Evolutionary conservation across 202 grass and related monocot species (phyloP), one percentile per base, ranked within the genome.

Genomic region (Setaria italica): DNA sequence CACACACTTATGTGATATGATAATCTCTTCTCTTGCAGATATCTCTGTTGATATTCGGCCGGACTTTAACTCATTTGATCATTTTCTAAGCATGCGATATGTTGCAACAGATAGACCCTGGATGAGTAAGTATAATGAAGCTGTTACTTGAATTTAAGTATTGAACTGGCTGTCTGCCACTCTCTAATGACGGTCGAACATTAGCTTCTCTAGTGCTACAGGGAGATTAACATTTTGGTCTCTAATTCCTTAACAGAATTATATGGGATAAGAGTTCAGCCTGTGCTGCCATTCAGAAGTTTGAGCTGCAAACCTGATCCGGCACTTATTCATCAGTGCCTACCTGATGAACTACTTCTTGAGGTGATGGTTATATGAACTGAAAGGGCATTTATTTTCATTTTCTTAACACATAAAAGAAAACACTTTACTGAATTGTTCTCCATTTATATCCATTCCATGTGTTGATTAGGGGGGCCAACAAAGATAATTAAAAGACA

Each of bases 71-170:
- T 69, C 81, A 62, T 89, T 94, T 42, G 91, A 89, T 84, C 86
- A 67, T 82, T 77, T 90, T n/a, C 90, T 69, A 85, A 94, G 84
- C 55, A 82, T 89, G 82, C 68, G 88, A 86, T 95, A 92, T 19
- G 74, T 98, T 83, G 72, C 90, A 89, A 90, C 90, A 80, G 93
- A 98, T 66, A 89, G 96, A 82, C 96, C 91, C 48, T 98, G 96
- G 96, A 72, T 98, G 65, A 94, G 96, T 98, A 95, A 91, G 91
- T 91, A 57, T 70, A 54, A 43, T 71, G 14, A 58, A 11, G 20
- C 14, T 58, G 7, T 58, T 1, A 17, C 51, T 60, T 62, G 39
- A 45, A 57, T 62, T 53, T 12, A 53, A 60, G 32, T 64, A 20
- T 67, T 82, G 58, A 67, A 66, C 25, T 57, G 20, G 32, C 39